These are phyloP conservation scores for Eimeria tenella DNA, from an alignment of 169 alveolate genomes.

Conservation along the genomic window DNA sequence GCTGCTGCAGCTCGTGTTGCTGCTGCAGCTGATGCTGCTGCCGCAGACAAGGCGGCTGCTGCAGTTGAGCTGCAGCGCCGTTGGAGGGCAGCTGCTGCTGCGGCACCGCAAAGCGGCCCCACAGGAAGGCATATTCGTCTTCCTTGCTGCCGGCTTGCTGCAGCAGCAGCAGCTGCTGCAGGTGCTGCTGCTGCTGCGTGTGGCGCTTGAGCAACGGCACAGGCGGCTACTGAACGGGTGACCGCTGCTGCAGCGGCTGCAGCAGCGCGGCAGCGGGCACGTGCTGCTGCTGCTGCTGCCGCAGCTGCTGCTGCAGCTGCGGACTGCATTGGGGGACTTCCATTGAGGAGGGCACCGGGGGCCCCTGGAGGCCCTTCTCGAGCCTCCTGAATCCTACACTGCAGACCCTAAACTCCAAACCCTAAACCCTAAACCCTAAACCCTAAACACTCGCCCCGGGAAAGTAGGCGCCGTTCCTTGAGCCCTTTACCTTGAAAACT, in stretches of 20 bases:
- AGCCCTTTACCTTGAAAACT: no score
- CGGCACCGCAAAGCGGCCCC: background rate
- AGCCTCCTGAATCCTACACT: background rate
- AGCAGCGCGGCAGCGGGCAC: background rate
- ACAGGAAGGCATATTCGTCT: background rate
- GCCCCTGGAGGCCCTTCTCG: background rate
- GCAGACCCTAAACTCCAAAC: no score
- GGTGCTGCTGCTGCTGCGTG: background rate
- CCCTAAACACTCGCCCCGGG: no score
- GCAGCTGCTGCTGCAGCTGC: slow-evolving; percentile 17
- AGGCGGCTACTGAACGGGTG: background rate
- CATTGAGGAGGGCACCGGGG: background rate
- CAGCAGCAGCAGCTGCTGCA: slow-evolving; percentile 12
- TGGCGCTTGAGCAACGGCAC: background rate
- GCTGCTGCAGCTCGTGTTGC: slow-evolving; percentile 19
- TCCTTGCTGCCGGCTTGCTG: no score
- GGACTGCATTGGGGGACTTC: background rate
- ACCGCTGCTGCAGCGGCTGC: slow-evolving; percentile 8
- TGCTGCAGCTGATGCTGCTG: background rate
- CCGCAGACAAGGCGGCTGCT: background rate
- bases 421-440: no score
- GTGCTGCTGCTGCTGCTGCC: slow-evolving; percentile 7
- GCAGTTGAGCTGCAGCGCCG: background rate
- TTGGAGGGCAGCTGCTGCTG: background rate
- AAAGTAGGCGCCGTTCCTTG: no score